Base-by-base conservation (phyloP, 2,329 filamentous ascomycete genomes). In the Neofusicoccum cordaticola region DNA sequence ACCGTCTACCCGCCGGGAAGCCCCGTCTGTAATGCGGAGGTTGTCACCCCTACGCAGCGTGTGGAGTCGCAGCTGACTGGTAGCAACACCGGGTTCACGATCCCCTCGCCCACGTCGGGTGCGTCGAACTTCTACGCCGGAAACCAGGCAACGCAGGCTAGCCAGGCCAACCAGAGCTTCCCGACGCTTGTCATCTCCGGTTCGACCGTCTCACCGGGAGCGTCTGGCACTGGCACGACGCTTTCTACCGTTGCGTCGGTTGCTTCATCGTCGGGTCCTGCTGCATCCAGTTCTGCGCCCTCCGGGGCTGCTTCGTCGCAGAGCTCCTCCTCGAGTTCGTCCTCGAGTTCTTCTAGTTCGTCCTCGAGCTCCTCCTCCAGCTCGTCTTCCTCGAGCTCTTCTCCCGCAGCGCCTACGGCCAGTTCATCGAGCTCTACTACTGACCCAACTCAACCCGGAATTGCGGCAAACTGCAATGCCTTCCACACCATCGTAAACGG, bases 1-100 rank as follows among this genome's bases (percentile, higher is more conserved):
- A 65, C 53, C 13, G 50, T 61, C 15, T 61, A 61, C 47, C 63
- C 63, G 44, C 53, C 63, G 11, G 47, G 45, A 5, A 60, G 45
- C 9, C 53, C 63, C 13, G 15, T 65, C 12, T 61, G 63, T 8
- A 57, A 52, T 8, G 37, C 44, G 2, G 61, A 53, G 37, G 22
- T 53, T 37, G 37, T 45, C 12, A 19, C 61, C 31, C 47, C 39
- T 11, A 64, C 51, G 22, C 42, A 35, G 11, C 45, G 37, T 22
- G 35, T 52, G 45, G 31, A 5, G 12, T 17, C 47, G 6, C 35
- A 19, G 34, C 34, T 56, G 7, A 57, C 31, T 17, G 22, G 53
- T 22, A 45, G n/a, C 53, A 65, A 64, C 27, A 4, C 61, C 3
- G 35, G 27, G 3, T 56, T 63, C 34, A 7, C 39, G 3, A 31